Base-by-base conservation (phyloP, 305 asterid genomes). In the Lippia alba region DNA sequence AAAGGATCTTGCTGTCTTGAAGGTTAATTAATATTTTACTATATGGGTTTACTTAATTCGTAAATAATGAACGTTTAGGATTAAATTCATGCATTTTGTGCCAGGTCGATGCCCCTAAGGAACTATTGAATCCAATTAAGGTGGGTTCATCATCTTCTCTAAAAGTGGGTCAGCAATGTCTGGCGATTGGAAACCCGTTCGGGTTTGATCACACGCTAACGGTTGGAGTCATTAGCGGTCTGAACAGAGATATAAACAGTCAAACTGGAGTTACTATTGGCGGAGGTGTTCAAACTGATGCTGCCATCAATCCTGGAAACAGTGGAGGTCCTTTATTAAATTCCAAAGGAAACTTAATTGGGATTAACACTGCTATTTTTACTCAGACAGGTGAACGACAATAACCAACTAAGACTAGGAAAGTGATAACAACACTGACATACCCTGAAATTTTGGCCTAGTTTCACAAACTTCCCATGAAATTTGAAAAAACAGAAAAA, bases 161-260 rank as follows among this genome's bases (percentile, higher is more conserved):
- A 53, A 90, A 78, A 87, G 99, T 94, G 63, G 99, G 99, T 66
- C 99, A 94, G 59, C 90, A 83, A 78, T 91, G 99, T 82, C 78
- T 94, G 70, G 99, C 99, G 54, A 94, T 94, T 49, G 99, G 99
- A 76, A 94, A 94, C 71, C 98, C 99, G 40, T 94, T 94, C 78
- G 99, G 99, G 53, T 94, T 94, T 60, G 99, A 94, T 73, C 99
- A 94, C 83, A 91, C 99, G 3, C 99, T 94, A 74, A 94, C 99
- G 8, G 96, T 89, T 65, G 99, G 99, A 61, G 96, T 94, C 82
- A 80, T 94, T 76, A 92, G 99, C 66, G 99, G 99, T 41, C 84
- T 94, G 44, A 87, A 94, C 80, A 84, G 99, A 79, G 99, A 94
- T 78, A 94, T 94, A 76, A 87, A 84, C 72, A 92, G 98, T 83